Percentiles rank a stretch among this genome's conserved stretches.
Conservation (phyloP, 352 stramenopile species). For the Globisporangium irregulare region DNA sequence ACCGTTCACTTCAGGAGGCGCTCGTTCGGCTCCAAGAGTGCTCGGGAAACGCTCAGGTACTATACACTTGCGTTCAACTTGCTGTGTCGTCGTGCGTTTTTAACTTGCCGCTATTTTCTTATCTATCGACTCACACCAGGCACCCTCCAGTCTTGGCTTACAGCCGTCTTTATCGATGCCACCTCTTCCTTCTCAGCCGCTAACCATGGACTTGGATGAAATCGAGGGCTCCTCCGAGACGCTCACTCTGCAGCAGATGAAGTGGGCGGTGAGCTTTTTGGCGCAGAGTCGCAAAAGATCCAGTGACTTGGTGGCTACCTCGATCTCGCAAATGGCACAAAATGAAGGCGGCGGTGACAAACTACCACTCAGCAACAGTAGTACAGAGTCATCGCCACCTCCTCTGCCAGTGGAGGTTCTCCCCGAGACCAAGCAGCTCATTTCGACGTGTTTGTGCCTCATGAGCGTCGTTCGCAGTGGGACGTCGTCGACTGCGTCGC, state of each 20-base stretch:
- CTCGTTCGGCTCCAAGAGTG: conserved; percentile 62
- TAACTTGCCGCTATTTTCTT: neutral
- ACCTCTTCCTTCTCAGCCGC: neutral
- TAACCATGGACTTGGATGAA: neutral
- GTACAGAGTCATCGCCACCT: neutral
- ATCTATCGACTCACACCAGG: neutral
- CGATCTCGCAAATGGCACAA: conserved; percentile 13
- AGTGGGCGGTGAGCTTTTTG: conserved; percentile 65
- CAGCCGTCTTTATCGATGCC: neutral
- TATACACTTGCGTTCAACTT: neutral
- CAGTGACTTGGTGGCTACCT: conserved; percentile 11
- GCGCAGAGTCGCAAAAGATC: conserved; percentile 31
- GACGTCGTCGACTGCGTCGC: neutral
- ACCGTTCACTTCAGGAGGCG: conserved; percentile 47
- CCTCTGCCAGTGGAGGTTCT: conserved; percentile 10
- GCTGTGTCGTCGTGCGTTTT: neutral
- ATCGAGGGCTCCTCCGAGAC: conserved; percentile 13
- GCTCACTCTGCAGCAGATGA: conserved; percentile 52
- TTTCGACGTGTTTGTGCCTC: conserved; percentile 53
- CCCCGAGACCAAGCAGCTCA: conserved; percentile 45
- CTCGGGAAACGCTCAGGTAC: conserved; percentile 14
- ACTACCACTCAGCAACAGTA: neutral
- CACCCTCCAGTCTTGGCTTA: conserved; percentile 1
- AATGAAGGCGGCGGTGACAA: neutral
- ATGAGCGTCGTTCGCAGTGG: conserved; percentile 44